Evolutionary conservation across 208 protist genomes (phyloP), one percentile per base, ranked within the genome.

Genomic region (Crithidia mellificae): DNA sequence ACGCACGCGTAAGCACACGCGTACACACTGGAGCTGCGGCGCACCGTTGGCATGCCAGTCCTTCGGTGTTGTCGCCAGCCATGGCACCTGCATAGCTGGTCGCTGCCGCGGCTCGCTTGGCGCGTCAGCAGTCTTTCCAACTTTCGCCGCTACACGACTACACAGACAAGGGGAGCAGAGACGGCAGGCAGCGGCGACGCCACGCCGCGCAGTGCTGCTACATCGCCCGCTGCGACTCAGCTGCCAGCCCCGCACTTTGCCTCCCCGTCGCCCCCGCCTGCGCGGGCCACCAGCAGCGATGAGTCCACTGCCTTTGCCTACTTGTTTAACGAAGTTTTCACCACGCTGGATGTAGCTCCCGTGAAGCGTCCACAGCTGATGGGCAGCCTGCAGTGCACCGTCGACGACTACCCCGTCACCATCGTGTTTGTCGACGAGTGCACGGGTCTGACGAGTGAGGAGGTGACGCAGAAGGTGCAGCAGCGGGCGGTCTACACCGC

Each of bases 291-390:
- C 22, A 53, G 8, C 22, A 32, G 22, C 19, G 43, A 49, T 49
- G 43, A 20, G 6, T 9, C 67, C 14, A 32, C 30, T 2, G 20
- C 41, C 0, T 75, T 75, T 25, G 69, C 65, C 1, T 15, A 32
- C 19, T 22, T 43, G 19, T 68, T 69, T 20, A 52, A 27, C 22
- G 69, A 68, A 19, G 38, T 75, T 15, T 25, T 57, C 41, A 76
- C 63, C 34, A 76, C 55, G 6, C 49, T 76, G 0, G 70, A 76
- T 41, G 41, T 76, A 0, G 70, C 70, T 1, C 70, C 70, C 6
- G 54, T 76, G 22, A 63, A 63, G 41, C 70, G 70, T 7, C 70
- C 70, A 17, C 70, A 70, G 39, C 34, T 76, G 14, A 22, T 59
- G 20, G 70, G 70, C 6, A 64, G 63, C 29, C 63, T 76, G 15